Evolutionary conservation across 305 asterid species (phyloP).

Genomic region (Fraxinus latifolia): DNA sequence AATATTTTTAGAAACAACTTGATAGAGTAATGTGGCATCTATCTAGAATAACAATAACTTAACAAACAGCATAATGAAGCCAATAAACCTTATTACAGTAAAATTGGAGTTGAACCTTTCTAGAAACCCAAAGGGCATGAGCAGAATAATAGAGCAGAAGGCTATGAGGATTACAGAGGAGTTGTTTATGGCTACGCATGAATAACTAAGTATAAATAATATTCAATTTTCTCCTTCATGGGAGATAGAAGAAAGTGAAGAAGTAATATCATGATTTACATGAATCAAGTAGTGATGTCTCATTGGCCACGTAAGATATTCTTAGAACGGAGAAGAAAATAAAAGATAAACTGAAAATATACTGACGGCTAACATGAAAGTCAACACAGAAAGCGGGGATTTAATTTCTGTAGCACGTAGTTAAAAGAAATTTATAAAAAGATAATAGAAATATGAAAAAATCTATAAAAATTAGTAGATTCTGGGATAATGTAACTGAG

Average conservation of each 20-base stretch:
- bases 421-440: not conserved
- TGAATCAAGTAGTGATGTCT: not conserved
- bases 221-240: not conserved
- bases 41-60: not conserved
- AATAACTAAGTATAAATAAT: not conserved
- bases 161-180: not conserved
- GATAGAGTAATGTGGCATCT: not conserved
- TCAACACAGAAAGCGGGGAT: not conserved
- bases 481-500: not conserved
- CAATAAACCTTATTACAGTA: not conserved
- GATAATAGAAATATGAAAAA: not conserved
- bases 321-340: not conserved
- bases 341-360: not conserved
- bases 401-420: not conserved
- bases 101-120: not conserved
- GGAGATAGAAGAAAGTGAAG: not conserved
- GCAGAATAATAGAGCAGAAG: not conserved
- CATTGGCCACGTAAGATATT: not conserved
- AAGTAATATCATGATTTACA: not conserved
- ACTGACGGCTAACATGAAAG: not conserved
- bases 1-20: not conserved
- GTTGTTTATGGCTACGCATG: not conserved
- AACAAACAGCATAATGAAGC: not conserved
- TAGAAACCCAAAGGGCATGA: not conserved
- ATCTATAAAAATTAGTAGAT: not conserved